A percentile compares a stretch with the other conserved stretches of the same genome.
Evolutionary conservation across 306 rosid species (phyloP).

Genomic region (Adenanthera pavonina): DNA sequence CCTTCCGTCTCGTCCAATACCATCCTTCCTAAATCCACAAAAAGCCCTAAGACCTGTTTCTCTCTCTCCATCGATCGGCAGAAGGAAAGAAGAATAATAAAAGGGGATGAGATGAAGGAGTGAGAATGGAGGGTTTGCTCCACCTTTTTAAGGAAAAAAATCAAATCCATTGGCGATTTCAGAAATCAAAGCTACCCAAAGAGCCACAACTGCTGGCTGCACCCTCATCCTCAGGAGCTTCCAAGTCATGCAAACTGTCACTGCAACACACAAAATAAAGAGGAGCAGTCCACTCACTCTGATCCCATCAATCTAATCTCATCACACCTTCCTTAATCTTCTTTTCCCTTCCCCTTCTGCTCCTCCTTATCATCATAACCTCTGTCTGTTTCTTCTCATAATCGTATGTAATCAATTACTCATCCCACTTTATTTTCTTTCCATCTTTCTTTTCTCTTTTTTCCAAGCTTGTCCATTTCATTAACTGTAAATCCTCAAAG

Average conservation of each 20-base stretch:
- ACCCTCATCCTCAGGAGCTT: slow-evolving; percentile 21
- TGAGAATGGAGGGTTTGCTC: slow-evolving; percentile 47
- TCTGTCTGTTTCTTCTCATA: slow-evolving; percentile 26
- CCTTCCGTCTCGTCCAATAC: background rate
- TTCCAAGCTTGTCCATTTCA: slow-evolving; percentile 50
- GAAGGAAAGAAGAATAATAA: slow-evolving; percentile 40
- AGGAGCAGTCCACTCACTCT: slow-evolving; percentile 56
- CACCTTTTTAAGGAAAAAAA: slow-evolving; percentile 60
- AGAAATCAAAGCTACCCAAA: slow-evolving; percentile 56
- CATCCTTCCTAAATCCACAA: slow-evolving; percentile 40
- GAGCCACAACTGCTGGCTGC: slow-evolving; percentile 24
- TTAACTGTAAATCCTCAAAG: slow-evolving; percentile 45
- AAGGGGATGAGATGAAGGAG: slow-evolving; percentile 24
- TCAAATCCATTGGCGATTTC: slow-evolving; percentile 30
- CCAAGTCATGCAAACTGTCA: slow-evolving; percentile 46
- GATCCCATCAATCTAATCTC: slow-evolving; percentile 75
- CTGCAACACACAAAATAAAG: slow-evolving; percentile 37
- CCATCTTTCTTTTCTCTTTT: slow-evolving; percentile 38
- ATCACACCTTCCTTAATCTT: slow-evolving; percentile 16
- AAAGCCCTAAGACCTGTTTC: slow-evolving; percentile 36
- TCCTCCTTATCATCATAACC: slow-evolving; percentile 28
- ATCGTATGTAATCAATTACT: slow-evolving; percentile 47
- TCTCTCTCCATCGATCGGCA: slow-evolving; percentile 31
- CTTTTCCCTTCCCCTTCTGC: slow-evolving; percentile 56
- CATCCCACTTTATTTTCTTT: slow-evolving; percentile 40